These are phyloP conservation scores for Tolypocladium tropicale DNA, from an alignment of 2,329 filamentous ascomycete species.

Conservation along the genomic window DNA sequence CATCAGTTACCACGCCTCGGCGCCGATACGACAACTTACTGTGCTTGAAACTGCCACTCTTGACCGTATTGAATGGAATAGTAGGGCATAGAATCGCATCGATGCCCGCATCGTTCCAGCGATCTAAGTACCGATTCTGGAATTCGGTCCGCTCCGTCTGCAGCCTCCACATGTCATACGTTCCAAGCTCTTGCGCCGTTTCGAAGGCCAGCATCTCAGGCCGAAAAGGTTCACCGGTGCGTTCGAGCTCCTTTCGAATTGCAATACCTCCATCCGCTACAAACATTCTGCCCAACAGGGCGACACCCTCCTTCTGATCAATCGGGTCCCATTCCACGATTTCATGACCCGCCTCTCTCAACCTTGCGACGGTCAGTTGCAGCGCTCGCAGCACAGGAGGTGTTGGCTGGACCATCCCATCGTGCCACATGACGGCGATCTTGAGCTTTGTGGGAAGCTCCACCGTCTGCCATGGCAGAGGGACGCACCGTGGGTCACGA, in stretches of 20 bases:
- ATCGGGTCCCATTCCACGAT: constrained; percentile 39
- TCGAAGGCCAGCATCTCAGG: constrained; percentile 25
- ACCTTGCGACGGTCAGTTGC: constrained; percentile 27
- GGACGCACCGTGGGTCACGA: constrained; percentile 44
- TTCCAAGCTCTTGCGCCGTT: constrained; percentile 25
- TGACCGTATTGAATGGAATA: constrained; percentile 31
- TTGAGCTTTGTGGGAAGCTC: constrained; percentile 30
- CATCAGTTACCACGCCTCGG: too few species aligned
- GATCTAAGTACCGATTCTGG: constrained; percentile 35
- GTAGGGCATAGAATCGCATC: constrained; percentile 55
- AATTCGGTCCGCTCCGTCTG: constrained; percentile 33
- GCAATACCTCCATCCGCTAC: constrained; percentile 34
- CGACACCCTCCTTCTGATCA: constrained; percentile 27
- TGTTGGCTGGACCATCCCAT: constrained; percentile 54
- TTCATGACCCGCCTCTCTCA: constrained; percentile 37
- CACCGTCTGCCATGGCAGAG: constrained; percentile 42
- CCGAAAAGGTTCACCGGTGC: constrained; percentile 31
- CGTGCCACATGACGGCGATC: constrained; percentile 54
- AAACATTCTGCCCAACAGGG: constrained; percentile 34
- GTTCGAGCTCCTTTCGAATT: constrained; percentile 26
- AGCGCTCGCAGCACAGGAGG: constrained; percentile 53
- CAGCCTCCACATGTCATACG: constrained; percentile 36
- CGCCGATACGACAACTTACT: constrained; percentile 16
- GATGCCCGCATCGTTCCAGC: constrained; percentile 36
- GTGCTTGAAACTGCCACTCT: constrained; percentile 32